These are phyloP conservation scores for Talaromyces sp. DNA, from an alignment of 2,329 filamentous ascomycete species.

Conservation along the genomic window DNA sequence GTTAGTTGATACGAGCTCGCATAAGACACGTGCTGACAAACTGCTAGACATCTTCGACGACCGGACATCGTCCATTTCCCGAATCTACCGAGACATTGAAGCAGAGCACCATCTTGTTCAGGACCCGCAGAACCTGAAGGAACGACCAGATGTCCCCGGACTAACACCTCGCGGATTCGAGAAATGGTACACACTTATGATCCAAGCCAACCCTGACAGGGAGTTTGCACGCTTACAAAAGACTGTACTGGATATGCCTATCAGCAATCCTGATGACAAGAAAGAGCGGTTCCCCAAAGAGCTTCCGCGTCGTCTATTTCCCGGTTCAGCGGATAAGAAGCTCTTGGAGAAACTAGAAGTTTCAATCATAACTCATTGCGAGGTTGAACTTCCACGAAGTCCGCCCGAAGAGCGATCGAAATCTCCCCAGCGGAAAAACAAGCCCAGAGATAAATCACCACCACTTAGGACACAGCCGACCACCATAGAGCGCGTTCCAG, in stretches of 20 bases:
- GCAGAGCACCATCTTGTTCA: constrained; percentile 65
- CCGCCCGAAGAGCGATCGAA: constrained; percentile 36
- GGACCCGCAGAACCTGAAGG: constrained; percentile 39
- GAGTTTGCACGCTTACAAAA: constrained; percentile 68
- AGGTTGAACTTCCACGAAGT: constrained; percentile 44
- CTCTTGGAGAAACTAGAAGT: constrained; percentile 59
- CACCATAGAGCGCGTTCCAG: constrained; percentile 32
- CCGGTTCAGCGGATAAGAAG: constrained; percentile 54
- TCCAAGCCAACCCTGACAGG: constrained; percentile 70
- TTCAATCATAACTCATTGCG: constrained; percentile 54
- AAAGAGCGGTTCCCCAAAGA: constrained; percentile 75
- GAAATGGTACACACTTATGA: constrained; percentile 67
- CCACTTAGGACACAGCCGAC: constrained; percentile 20
- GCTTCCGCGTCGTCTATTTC: constrained; percentile 69
- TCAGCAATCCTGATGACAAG: constrained; percentile 61
- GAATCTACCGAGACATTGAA: constrained; percentile 54
- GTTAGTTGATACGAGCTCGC: constrained; percentile 36
- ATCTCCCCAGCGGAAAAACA: constrained; percentile 23
- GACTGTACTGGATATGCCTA: constrained; percentile 66
- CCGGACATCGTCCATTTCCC: constrained; percentile 52
- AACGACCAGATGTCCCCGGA: constrained; percentile 58
- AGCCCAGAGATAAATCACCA: constrained; percentile 13
- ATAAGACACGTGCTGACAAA: not conserved
- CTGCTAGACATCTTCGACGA: constrained; percentile 54
- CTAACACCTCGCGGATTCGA: constrained; percentile 66